Percentiles rank a stretch among this genome's conserved stretches.
phyloP scores from a whole-genome alignment of 1,284 basidiomycete genomes.

The Fereydounia khargensis region DNA sequence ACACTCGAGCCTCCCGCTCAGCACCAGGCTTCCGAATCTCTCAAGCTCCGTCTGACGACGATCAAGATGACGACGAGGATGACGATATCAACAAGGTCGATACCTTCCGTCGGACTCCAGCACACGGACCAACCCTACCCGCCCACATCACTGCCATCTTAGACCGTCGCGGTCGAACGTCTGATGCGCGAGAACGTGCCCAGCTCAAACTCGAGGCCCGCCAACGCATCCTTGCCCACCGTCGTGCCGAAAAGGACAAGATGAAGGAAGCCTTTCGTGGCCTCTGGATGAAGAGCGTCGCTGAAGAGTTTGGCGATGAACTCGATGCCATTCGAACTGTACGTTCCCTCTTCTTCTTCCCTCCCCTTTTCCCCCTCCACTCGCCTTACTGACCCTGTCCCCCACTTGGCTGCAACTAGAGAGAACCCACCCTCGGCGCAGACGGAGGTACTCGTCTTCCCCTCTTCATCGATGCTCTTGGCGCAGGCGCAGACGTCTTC shows the following conservation, averaged over 20 bases:
- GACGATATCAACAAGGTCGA: too few species aligned
- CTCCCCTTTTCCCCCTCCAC: neutral
- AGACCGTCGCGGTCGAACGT: neutral
- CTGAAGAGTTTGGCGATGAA: constrained; percentile 42
- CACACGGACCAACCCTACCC: neutral
- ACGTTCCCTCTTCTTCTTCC: neutral
- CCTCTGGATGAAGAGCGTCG: constrained; percentile 40
- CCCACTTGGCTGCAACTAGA: neutral
- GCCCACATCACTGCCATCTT: neutral
- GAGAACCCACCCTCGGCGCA: constrained; percentile 30
- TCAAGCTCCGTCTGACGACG: neutral
- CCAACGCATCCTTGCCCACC: neutral
- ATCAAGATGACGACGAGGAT: too few species aligned
- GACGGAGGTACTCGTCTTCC: constrained; percentile 35
- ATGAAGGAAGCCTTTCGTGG: constrained; percentile 22
- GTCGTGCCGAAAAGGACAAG: neutral
- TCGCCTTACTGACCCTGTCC: neutral
- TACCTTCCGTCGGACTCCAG: neutral
- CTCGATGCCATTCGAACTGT: constrained; percentile 36
- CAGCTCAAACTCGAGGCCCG: neutral
- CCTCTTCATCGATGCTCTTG: constrained; percentile 42
- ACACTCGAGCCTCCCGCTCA: neutral
- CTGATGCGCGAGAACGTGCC: neutral
- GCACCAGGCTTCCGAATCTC: neutral
- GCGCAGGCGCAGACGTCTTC: constrained; percentile 33